Evolutionary conservation across 495 filamentous ascomycete genomes (phyloP).

Genomic region (Neurospora sublineolata): DNA sequence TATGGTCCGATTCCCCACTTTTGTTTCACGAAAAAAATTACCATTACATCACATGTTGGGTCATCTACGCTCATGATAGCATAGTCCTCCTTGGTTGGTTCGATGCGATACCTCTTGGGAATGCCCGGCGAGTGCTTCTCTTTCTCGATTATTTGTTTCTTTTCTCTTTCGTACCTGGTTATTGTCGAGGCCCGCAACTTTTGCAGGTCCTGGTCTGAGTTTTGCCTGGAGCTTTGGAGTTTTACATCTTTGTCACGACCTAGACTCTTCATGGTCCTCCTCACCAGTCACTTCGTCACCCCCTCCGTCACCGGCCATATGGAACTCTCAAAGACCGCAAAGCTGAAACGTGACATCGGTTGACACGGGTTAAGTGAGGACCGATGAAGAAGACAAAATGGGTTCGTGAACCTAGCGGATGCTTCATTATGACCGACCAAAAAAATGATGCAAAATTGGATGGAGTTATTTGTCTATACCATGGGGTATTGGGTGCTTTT

Average conservation of each 20-base stretch:
- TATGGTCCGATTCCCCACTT: neutral
- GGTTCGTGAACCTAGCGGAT: neutral
- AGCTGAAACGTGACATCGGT: neutral
- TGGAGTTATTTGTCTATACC: neutral
- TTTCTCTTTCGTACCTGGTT: neutral
- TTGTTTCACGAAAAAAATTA: conserved; percentile 1
- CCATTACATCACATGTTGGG: neutral
- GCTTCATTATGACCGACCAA: neutral
- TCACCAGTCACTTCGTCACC: neutral
- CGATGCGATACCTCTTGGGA: neutral
- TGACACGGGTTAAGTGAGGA: neutral
- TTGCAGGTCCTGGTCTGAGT: neutral
- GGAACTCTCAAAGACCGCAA: neutral
- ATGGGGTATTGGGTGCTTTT: neutral
- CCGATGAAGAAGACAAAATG: neutral
- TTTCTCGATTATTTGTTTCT: neutral
- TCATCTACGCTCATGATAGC: neutral
- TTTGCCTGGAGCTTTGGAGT: neutral
- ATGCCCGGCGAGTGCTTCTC: neutral
- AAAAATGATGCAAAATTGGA: neutral
- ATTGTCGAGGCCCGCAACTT: neutral
- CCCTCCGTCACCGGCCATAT: neutral
- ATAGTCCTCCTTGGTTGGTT: neutral
- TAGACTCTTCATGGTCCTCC: neutral
- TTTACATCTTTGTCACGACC: neutral